Conservation (phyloP, 1,284 basidiomycete species). For the Erythrobasidium hasegawianum region DNA sequence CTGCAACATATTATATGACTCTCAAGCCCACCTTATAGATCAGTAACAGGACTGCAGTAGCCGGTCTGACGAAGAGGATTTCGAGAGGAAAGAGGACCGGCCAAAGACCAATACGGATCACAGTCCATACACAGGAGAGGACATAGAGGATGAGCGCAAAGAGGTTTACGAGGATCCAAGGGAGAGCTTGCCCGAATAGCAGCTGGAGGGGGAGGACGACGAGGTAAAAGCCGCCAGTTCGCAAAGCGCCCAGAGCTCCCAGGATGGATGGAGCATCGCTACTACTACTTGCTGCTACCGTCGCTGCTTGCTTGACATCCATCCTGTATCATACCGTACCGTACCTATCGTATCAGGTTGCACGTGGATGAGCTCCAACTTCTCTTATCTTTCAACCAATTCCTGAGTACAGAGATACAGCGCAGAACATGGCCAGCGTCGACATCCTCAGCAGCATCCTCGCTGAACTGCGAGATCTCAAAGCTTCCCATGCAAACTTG, state of each 20-base stretch:
- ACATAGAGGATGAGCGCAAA: neutral
- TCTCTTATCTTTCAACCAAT: neutral
- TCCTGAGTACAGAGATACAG: neutral
- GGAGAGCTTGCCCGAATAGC: constrained; percentile 10
- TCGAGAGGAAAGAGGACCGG: constrained; percentile 20
- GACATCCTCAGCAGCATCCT: constrained; percentile 43
- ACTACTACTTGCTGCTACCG: neutral
- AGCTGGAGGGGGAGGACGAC: neutral
- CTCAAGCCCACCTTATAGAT: constrained; percentile 16
- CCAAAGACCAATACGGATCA: neutral
- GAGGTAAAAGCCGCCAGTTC: neutral
- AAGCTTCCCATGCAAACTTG: constrained; percentile 38
- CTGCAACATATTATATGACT: neutral
- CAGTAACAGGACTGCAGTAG: constrained; percentile 4
- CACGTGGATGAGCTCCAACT: neutral
- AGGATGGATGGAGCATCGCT: neutral
- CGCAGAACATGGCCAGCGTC: neutral
- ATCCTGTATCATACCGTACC: neutral
- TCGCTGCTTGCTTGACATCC: neutral
- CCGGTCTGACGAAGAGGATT: constrained; percentile 10
- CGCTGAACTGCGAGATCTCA: constrained; percentile 41
- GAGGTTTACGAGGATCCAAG: neutral
- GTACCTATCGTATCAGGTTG: neutral
- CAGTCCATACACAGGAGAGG: neutral
- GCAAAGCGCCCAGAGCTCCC: neutral